phyloP scores from a whole-genome alignment of 495 filamentous ascomycete genomes.

The Penicillium fimorum region DNA sequence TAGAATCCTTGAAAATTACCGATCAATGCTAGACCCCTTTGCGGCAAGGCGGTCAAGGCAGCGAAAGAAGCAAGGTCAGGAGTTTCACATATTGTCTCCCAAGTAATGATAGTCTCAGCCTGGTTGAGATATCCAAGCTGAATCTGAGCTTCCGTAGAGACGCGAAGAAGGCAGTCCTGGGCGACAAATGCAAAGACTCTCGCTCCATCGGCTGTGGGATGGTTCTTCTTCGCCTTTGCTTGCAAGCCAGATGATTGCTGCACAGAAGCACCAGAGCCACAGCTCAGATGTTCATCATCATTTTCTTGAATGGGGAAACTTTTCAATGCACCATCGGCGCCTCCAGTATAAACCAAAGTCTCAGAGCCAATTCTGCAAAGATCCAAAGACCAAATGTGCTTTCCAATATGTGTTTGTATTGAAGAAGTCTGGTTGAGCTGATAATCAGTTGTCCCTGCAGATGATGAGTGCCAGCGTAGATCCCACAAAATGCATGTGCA shows the following conservation, averaged over 20 bases:
- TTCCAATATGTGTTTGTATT: slow-evolving; percentile 69
- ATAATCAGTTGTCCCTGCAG: slow-evolving; percentile 24
- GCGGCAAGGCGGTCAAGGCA: slow-evolving; percentile 28
- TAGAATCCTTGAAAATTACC: slow-evolving; percentile 33
- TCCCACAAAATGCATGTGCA: slow-evolving; percentile 68
- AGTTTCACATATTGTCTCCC: slow-evolving; percentile 32
- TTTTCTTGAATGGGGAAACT: slow-evolving; percentile 23
- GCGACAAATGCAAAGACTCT: slow-evolving; percentile 67
- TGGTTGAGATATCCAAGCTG: slow-evolving; percentile 45
- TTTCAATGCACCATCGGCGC: slow-evolving; percentile 71
- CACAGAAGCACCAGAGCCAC: background rate
- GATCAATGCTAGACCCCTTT: slow-evolving; percentile 37
- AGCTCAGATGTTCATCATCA: background rate
- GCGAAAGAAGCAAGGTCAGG: slow-evolving; percentile 35
- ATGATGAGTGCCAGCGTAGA: slow-evolving; percentile 40
- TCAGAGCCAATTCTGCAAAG: slow-evolving; percentile 31
- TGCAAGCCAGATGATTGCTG: background rate
- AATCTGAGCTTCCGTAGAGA: slow-evolving; percentile 59
- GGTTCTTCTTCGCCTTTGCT: slow-evolving; percentile 13
- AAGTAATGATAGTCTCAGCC: slow-evolving; percentile 20
- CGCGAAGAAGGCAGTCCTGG: slow-evolving; percentile 53
- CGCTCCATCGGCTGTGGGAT: slow-evolving; percentile 47
- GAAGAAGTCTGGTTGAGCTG: slow-evolving; percentile 52
- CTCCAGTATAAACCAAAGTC: slow-evolving; percentile 69
- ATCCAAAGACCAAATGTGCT: slow-evolving; percentile 84